These are phyloP conservation scores for Clitocybe nebularis DNA, from an alignment of 1,284 basidiomycete species.

Conservation along the genomic window DNA sequence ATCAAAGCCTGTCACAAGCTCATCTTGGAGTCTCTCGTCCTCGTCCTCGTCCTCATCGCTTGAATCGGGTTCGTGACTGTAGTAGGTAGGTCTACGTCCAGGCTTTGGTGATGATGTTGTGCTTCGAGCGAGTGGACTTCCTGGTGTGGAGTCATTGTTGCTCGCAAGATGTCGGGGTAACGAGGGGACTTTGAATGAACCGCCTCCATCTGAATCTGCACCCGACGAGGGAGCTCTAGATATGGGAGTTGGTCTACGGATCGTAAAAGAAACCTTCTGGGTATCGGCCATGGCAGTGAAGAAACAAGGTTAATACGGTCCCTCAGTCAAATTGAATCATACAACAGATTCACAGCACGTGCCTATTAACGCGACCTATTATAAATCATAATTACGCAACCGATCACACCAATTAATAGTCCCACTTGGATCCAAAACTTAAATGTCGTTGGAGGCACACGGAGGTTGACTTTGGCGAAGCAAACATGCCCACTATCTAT, in stretches of 20 bases:
- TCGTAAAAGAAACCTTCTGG: conserved; percentile 67
- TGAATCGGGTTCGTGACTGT: conserved; percentile 43
- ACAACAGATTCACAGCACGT: not conserved
- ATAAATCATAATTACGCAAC: too few relatives aligned
- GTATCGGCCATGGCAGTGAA: conserved; percentile 28
- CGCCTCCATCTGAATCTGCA: conserved; percentile 47
- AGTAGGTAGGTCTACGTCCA: conserved; percentile 19
- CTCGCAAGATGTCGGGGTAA: conserved; percentile 50
- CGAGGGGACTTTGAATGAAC: conserved; percentile 53
- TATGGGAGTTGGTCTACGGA: conserved; percentile 63
- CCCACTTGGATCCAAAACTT: too few relatives aligned
- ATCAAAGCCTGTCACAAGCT: conserved; percentile 73
- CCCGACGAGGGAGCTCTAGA: conserved; percentile 59
- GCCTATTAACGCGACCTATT: not conserved
- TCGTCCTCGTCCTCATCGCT: conserved; percentile 58
- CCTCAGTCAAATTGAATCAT: too few relatives aligned
- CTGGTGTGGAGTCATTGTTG: conserved; percentile 37
- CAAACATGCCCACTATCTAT: conserved; percentile 31
- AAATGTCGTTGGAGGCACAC: conserved; percentile 31
- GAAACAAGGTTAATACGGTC: not conserved
- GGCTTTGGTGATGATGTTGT: conserved; percentile 38
- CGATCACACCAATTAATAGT: too few relatives aligned
- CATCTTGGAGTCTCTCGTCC: conserved; percentile 47
- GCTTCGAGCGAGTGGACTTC: conserved; percentile 56
- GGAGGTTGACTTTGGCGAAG: conserved; percentile 25